Percentiles rank a stretch among this genome's conserved stretches.
Evolutionary conservation across 768 basidiomycete genomes (phyloP).

Genomic region (Hemileccinum impolitum): DNA sequence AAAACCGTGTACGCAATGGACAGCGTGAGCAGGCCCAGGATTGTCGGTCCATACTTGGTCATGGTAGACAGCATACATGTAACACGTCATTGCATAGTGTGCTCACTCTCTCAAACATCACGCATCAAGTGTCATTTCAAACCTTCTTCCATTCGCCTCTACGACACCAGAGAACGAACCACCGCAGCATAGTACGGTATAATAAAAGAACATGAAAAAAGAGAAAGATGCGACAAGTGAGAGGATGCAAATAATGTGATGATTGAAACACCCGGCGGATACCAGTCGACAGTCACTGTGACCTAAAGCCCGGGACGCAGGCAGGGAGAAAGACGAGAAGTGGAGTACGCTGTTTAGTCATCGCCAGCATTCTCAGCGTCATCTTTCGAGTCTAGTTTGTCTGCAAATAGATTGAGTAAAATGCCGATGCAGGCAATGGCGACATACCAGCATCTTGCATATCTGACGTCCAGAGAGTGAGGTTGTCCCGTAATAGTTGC

Average conservation of each 20-base stretch:
- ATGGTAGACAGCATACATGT: slow-evolving; percentile 3
- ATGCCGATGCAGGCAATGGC: neutral
- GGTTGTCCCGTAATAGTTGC: slow-evolving; percentile 95
- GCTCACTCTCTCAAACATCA: neutral
- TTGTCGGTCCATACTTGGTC: slow-evolving; percentile 8
- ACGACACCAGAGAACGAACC: slow-evolving; percentile 28
- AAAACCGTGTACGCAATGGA: slow-evolving; percentile 40
- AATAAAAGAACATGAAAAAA: slow-evolving; percentile 32
- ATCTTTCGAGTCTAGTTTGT: slow-evolving; percentile 73
- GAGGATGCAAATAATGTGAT: slow-evolving; percentile 32
- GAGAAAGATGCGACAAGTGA: slow-evolving; percentile 32
- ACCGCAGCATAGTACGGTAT: slow-evolving; percentile 36
- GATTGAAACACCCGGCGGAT: slow-evolving; percentile 15
- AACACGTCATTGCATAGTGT: no score
- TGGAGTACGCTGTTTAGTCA: slow-evolving; percentile 44
- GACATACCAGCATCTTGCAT: slow-evolving; percentile 88
- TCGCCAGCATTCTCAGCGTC: slow-evolving; percentile 64
- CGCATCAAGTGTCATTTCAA: slow-evolving; percentile 15
- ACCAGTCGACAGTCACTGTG: slow-evolving; percentile 10
- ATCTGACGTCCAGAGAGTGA: slow-evolving; percentile 97
- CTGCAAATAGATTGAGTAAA: slow-evolving; percentile 35
- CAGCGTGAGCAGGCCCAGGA: slow-evolving; percentile 34
- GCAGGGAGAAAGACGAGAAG: slow-evolving; percentile 10
- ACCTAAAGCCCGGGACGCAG: slow-evolving; percentile 16
- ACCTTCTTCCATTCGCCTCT: slow-evolving; percentile 34